Percentiles rank a stretch among this genome's conserved stretches.
These are phyloP conservation scores for Rhododendron molle DNA, from an alignment of 148 eudicot species.

Conservation along the genomic window DNA sequence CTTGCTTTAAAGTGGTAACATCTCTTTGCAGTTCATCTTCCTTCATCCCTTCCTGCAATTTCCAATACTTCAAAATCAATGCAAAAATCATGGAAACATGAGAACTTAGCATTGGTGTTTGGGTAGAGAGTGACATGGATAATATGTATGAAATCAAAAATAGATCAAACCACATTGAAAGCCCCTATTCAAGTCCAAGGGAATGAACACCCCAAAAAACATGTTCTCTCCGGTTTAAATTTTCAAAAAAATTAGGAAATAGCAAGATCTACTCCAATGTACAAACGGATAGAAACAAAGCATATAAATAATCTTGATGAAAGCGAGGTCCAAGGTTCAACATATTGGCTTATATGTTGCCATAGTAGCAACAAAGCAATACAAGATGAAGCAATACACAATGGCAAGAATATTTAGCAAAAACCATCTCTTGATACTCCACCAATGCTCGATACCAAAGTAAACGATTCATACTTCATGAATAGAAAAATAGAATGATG, in stretches of 20 bases:
- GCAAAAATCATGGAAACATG: neutral
- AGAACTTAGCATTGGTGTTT: neutral
- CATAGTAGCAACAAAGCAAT: no score
- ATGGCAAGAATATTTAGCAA: no score
- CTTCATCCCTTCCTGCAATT: constrained; percentile 39
- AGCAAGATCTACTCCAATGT: neutral
- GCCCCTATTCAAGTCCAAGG: neutral
- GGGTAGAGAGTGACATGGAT: neutral
- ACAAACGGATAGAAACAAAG: neutral
- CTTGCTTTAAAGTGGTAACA: constrained; percentile 30
- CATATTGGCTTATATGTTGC: neutral
- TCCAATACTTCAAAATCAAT: neutral
- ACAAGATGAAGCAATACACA: no score
- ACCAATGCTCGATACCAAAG: no score
- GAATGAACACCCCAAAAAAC: neutral
- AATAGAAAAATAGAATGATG: no score
- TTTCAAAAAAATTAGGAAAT: neutral
- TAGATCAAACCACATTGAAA: neutral
- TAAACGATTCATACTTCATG: no score
- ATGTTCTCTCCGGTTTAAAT: neutral
- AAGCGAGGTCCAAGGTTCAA: neutral
- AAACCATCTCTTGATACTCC: no score
- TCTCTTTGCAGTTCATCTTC: constrained; percentile 30
- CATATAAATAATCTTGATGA: neutral
- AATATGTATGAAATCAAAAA: no score